These are phyloP conservation scores for Marsdenia floribunda DNA, from an alignment of 257 asterid species.

Conservation along the genomic window DNA sequence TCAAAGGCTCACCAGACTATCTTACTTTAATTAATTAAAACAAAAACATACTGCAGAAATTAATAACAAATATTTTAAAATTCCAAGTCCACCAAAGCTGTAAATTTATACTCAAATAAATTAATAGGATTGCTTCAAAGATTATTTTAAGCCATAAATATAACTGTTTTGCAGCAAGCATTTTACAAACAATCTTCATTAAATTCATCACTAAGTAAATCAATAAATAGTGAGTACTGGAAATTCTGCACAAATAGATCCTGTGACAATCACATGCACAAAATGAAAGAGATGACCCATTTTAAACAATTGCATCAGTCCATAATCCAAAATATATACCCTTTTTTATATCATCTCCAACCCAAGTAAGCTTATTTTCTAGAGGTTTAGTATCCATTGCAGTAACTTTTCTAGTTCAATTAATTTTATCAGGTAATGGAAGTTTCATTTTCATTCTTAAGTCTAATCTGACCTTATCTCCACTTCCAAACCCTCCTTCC, in stretches of 20 bases:
- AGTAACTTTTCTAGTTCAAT: not conserved
- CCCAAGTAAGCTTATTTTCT: not conserved
- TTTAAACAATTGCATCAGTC: not conserved
- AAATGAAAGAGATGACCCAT: not conserved
- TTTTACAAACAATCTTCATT: not conserved
- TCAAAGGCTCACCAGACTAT: not conserved
- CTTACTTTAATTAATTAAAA: not conserved
- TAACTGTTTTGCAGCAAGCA: not conserved
- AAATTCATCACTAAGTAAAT: not conserved
- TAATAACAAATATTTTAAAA: not conserved
- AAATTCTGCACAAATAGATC: not conserved
- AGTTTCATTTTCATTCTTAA: not conserved
- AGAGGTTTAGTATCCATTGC: not conserved
- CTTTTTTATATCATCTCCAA: not conserved
- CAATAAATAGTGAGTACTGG: not conserved
- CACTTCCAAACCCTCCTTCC: not conserved
- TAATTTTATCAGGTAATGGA: not conserved
- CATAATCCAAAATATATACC: not conserved
- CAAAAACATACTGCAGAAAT: not conserved
- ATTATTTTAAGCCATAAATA: not conserved
- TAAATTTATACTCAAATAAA: not conserved
- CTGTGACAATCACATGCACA: not conserved
- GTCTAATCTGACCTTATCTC: not conserved
- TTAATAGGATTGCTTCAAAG: not conserved
- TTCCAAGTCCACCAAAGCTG: not conserved